Conservation (phyloP, 2,329 filamentous ascomycete genomes). For the Xylariomycetidae sp. region DNA sequence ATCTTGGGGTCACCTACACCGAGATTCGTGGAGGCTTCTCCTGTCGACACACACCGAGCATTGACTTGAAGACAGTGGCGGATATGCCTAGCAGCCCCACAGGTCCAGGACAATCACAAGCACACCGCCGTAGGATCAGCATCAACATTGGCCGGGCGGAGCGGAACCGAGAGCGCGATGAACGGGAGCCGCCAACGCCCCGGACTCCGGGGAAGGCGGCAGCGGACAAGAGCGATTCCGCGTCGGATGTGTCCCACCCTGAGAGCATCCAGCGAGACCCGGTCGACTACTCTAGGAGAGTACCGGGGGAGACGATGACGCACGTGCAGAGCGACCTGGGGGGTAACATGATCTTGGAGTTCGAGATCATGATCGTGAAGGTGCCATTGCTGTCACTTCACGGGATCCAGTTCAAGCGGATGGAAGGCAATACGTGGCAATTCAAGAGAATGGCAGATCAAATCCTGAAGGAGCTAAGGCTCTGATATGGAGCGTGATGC, state of each 20-base stretch:
- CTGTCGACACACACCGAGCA: slow-evolving; percentile 83
- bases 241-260: slow-evolving; percentile 73
- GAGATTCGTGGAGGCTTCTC: slow-evolving; percentile 93
- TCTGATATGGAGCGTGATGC: slow-evolving; percentile 41
- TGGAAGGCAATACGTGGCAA: slow-evolving; percentile 93
- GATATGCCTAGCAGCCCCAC: slow-evolving; percentile 57
- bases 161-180: slow-evolving; percentile 64
- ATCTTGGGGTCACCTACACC: slow-evolving; percentile 82
- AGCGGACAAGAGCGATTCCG: slow-evolving; percentile 70
- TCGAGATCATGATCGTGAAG: slow-evolving; percentile 97
- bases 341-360: slow-evolving; percentile 75
- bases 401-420: slow-evolving; percentile 96
- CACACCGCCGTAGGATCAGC: slow-evolving; percentile 77
- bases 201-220: slow-evolving; percentile 39
- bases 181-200: slow-evolving; percentile 43
- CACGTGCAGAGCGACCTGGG: slow-evolving; percentile 88
- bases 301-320: slow-evolving; percentile 82
- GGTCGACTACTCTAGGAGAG: slow-evolving; percentile 45
- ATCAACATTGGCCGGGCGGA: slow-evolving; percentile 67
- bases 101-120: slow-evolving; percentile 43
- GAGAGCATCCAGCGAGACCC: slow-evolving; percentile 59
- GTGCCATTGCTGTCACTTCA: slow-evolving; percentile 88
- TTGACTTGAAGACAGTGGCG: slow-evolving; percentile 70
- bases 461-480: slow-evolving; percentile 77
- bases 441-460: slow-evolving; percentile 98